Base-by-base conservation (phyloP, 768 basidiomycete species). In the Tremella yokohamensis region DNA sequence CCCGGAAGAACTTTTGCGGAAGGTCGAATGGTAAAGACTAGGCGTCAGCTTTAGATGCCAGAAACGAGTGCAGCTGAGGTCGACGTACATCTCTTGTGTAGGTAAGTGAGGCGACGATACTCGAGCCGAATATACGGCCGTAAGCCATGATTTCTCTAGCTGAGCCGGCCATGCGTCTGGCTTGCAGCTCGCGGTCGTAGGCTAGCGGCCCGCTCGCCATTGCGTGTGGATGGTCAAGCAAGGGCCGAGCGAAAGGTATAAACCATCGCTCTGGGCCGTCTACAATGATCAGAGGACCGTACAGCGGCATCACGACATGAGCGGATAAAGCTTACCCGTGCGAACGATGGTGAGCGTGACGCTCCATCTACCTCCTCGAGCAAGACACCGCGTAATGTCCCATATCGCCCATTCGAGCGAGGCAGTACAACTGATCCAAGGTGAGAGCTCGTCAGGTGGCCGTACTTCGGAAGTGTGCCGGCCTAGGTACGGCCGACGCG, bases 401-500 rank as follows among this genome's bases (percentile, higher is more conserved):
- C 45, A 56, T 16, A 56, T 49, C 26, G 55, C 42, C 55, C 55
- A 56, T 34, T 56, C 55, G n/a, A 56, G 37, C 1, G 11, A n/a
- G 16, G 20, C 1, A 4, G 45, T 25, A 19, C 37, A 13, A 3
- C 44, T 48, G 8, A 56, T 48, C 55, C 55, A 56, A 8, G 51
- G 37, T 9, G 25, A 34, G 24, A 34, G 29, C 51, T 52, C 42
- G 22, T 45, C 42, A 8, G 24, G 18, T 7, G 2, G 12, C n/a
- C 51, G 22, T 26, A 11, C 18, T 16, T 12, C 29, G 12, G 16
- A 4, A 9, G 22, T 16, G 16, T 52, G 18, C n/a, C 15, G 6
- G 51, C 25, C 18, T 6, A 6, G 2, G 25, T 18, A 39, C 7
- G 51, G 24, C 19, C 42, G 4, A 8, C 42, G 8, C 34, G n/a